These are phyloP conservation scores for Amniculicola lignicola DNA, from an alignment of 495 filamentous ascomycete genomes.

Conservation along the genomic window DNA sequence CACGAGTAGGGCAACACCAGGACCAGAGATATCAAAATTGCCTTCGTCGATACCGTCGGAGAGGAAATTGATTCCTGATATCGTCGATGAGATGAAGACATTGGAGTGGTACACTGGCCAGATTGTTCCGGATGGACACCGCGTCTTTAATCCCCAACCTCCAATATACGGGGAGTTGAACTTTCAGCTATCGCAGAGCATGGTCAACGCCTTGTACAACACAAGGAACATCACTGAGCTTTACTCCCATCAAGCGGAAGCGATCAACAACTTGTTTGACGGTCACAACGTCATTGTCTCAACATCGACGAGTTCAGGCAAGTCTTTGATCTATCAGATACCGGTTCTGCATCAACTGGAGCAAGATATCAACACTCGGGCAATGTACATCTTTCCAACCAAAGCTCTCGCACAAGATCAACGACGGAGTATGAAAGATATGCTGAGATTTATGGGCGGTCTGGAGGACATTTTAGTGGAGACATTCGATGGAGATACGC, in stretches of 20 bases:
- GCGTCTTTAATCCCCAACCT: conserved; percentile 85
- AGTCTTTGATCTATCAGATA: conserved; percentile 94
- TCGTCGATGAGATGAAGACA: conserved; percentile 76
- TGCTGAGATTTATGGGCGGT: conserved; percentile 74
- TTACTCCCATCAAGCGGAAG: conserved; percentile 94
- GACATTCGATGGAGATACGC: conserved; percentile 94
- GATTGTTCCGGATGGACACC: conserved; percentile 90
- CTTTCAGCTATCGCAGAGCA: conserved; percentile 80
- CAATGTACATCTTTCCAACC: conserved; percentile 98
- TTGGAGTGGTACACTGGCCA: conserved; percentile 86
- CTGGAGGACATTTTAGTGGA: conserved; percentile 78
- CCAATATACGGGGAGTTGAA: conserved; percentile 79
- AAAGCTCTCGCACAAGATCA: conserved; percentile 98
- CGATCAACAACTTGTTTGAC: conserved; percentile 83
- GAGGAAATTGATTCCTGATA: conserved; percentile 77
- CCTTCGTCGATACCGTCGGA: conserved; percentile 76
- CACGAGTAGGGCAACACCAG: conserved; percentile 52
- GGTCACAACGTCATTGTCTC: conserved; percentile 87
- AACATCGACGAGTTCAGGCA: conserved; percentile 94
- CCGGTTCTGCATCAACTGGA: conserved; percentile 89
- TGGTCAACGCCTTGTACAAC: conserved; percentile 95
- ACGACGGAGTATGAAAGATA: conserved; percentile 77
- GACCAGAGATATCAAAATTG: conserved; percentile 43
- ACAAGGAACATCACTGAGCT: conserved; percentile 77
- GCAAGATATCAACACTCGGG: conserved; percentile 67